These are phyloP conservation scores for Nitzschia sp. DNA, from an alignment of 108 stramenopile species.

Conservation along the genomic window DNA sequence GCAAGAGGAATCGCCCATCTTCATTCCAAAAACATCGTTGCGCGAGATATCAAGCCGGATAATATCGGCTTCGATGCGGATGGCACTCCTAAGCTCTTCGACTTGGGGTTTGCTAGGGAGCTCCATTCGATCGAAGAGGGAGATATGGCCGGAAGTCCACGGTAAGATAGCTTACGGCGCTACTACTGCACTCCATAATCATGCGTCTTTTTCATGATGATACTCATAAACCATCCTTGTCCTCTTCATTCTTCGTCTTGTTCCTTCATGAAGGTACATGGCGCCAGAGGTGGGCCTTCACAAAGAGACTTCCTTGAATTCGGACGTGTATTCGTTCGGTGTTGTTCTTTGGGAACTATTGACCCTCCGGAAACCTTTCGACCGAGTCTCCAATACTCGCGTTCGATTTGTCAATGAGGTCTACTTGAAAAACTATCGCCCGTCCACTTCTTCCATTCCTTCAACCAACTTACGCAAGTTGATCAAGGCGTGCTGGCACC, in stretches of 20 bases:
- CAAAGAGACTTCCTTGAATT: not conserved
- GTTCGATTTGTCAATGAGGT: not conserved
- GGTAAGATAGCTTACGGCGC: too few relatives aligned
- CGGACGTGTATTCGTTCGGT: not conserved
- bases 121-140: not conserved
- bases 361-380: not conserved
- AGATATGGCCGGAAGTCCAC: not conserved
- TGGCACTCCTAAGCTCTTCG: constrained; percentile 17
- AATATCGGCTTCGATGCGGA: constrained; percentile 14
- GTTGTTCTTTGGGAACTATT: not conserved
- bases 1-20: constrained; percentile 19
- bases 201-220: not conserved
- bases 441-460: not conserved
- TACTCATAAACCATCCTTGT: not conserved
- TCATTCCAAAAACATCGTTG: constrained; percentile 7
- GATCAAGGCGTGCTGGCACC: not conserved
- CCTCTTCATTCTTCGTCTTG: not conserved
- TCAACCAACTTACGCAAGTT: not conserved
- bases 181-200: too few relatives aligned
- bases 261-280: not conserved
- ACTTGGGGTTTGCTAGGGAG: constrained; percentile 21
- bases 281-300: not conserved
- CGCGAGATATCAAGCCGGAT: constrained; percentile 18
- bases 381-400: not conserved
- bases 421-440: not conserved